A percentile compares a stretch with the other conserved stretches of the same genome.
Conservation (phyloP, 2,329 filamentous ascomycete species). For the Botryosphaeria agaves region DNA sequence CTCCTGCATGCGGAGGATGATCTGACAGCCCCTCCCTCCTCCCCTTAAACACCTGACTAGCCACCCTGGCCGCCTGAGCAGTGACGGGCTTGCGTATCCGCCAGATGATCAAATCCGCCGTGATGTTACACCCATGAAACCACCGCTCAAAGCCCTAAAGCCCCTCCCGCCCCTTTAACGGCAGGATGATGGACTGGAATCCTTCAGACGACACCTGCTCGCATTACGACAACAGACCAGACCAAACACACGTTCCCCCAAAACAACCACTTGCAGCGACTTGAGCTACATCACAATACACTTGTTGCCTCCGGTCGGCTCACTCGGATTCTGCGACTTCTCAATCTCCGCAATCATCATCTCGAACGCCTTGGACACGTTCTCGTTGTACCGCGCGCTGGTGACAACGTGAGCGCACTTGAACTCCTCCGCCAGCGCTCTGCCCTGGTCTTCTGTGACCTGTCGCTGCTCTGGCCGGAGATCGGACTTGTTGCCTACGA, state of each 20-base stretch:
- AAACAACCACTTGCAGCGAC: constrained; percentile 15
- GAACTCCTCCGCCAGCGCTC: constrained; percentile 69
- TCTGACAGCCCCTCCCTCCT: too few species aligned
- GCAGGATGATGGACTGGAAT: too few species aligned
- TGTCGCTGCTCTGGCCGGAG: constrained; percentile 84
- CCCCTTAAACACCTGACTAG: too few species aligned
- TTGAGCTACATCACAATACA: constrained; percentile 88
- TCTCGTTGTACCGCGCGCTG: constrained; percentile 84
- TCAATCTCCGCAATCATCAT: constrained; percentile 89
- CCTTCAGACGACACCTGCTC: too few species aligned
- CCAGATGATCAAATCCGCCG: too few species aligned
- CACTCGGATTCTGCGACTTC: constrained; percentile 77
- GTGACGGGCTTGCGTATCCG: too few species aligned
- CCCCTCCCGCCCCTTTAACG: too few species aligned
- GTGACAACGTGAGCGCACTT: constrained; percentile 91
- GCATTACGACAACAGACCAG: too few species aligned
- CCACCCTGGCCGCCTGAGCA: too few species aligned
- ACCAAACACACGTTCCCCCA: not conserved
- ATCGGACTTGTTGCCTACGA: constrained; percentile 96
- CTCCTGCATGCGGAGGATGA: too few species aligned
- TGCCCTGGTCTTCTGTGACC: constrained; percentile 71
- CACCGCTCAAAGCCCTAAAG: too few species aligned
- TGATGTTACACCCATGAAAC: too few species aligned
- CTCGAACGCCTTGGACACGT: constrained; percentile 85
- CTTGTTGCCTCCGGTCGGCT: constrained; percentile 64